Conservation (phyloP, 176 grass and related monocot genomes). For the Dendrocalamus sinicus region DNA sequence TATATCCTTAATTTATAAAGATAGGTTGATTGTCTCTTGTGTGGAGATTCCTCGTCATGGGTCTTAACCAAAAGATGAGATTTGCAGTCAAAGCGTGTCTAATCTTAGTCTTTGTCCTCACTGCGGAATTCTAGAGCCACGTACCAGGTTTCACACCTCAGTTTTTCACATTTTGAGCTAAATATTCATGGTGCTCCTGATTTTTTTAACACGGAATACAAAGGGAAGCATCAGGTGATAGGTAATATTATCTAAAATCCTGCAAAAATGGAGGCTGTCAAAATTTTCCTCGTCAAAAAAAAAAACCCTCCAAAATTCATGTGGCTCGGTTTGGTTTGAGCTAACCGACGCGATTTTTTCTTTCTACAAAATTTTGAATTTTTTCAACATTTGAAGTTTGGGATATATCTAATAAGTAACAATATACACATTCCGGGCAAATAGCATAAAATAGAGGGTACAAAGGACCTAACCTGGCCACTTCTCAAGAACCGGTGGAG, state of each 20-base stretch:
- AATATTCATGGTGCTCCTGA: background rate
- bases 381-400: background rate
- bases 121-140: background rate
- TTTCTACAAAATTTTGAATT: no score
- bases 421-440: background rate
- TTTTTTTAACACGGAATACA: background rate
- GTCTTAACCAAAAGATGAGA: background rate
- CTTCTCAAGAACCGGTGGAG: background rate
- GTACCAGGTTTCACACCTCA: background rate
- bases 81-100: background rate
- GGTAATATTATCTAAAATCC: background rate
- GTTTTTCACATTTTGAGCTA: background rate
- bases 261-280: background rate
- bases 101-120: background rate
- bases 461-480: background rate
- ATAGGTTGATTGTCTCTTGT: background rate
- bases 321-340: no score
- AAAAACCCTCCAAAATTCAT: background rate
- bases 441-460: background rate
- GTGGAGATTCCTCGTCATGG: background rate
- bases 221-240: background rate
- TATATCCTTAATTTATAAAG: background rate
- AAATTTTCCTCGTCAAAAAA: no score
- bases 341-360: no score
- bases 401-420: background rate